These are phyloP conservation scores for Gremmenia infestans DNA, from an alignment of 2,329 filamentous ascomycete species.

Conservation along the genomic window DNA sequence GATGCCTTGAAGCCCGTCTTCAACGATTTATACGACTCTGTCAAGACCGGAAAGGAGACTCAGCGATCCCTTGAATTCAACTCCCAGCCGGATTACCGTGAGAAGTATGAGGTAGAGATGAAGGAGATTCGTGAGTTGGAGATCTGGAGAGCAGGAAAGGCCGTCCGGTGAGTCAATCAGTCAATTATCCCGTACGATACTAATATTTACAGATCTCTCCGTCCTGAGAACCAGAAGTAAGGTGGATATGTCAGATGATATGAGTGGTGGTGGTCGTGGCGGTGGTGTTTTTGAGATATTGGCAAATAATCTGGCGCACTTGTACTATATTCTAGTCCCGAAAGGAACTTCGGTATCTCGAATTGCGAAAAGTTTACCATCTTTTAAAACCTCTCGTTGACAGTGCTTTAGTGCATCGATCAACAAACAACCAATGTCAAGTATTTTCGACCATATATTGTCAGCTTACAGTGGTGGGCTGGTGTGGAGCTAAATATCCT, in stretches of 20 bases:
- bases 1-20: constrained; percentile 97
- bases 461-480: neutral
- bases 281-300: constrained; percentile 22
- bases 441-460: neutral
- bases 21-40: constrained; percentile 92
- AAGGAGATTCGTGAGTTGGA: constrained; percentile 96
- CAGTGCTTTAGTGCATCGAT: constrained; percentile 5
- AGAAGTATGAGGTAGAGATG: constrained; percentile 98
- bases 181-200: constrained; percentile 6
- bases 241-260: constrained; percentile 9
- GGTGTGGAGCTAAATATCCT: neutral
- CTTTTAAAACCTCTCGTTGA: constrained; percentile 6
- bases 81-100: constrained; percentile 88
- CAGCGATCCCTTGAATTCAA: constrained; percentile 97
- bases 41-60: constrained; percentile 89
- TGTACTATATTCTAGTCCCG: constrained; percentile 32
- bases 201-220: constrained; percentile 54
- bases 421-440: neutral
- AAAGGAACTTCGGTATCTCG: constrained; percentile 26
- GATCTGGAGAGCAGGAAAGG: constrained; percentile 99
- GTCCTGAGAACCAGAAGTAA: constrained; percentile 79
- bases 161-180: constrained; percentile 64
- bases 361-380: constrained; percentile 30
- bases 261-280: neutral
- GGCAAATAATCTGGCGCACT: constrained; percentile 27